Percentiles rank a stretch among this genome's conserved stretches.
Conservation (phyloP, 257 asterid species). For the Prunella vulgaris region DNA sequence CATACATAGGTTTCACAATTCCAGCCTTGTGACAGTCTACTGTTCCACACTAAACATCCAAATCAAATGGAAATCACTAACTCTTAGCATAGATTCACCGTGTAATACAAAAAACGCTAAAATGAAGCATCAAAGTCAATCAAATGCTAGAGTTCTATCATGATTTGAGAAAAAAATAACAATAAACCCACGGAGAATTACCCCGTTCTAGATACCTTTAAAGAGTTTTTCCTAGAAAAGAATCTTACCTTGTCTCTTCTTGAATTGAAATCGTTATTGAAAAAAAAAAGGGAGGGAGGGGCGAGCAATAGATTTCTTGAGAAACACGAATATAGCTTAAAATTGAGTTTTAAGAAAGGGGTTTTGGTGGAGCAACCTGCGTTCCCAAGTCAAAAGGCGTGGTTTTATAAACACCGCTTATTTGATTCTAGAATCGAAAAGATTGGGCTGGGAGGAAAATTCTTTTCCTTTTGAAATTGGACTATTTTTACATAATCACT, state of each 20-base stretch:
- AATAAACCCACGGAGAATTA: not conserved
- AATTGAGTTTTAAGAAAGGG: conserved; percentile 12
- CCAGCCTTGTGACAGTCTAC: no score
- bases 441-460: no score
- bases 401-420: not conserved
- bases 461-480: no score
- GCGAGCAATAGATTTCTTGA: not conserved
- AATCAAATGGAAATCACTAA: not conserved
- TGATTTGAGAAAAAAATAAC: not conserved
- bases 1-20: not conserved
- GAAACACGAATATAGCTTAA: not conserved
- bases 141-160: not conserved
- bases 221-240: not conserved
- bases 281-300: not conserved
- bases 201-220: not conserved
- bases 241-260: conserved; percentile 21
- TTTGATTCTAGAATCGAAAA: not conserved
- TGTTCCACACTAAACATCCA: not conserved
- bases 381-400: conserved; percentile 7
- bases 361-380: not conserved
- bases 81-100: not conserved
- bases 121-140: not conserved
- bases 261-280: not conserved
- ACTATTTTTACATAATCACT: no score
- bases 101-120: not conserved